Percentiles rank a stretch among this genome's conserved stretches.
phyloP scores from a whole-genome alignment of 192 early-diverging fungal genomes.

The Backusella liffmaniae region DNA sequence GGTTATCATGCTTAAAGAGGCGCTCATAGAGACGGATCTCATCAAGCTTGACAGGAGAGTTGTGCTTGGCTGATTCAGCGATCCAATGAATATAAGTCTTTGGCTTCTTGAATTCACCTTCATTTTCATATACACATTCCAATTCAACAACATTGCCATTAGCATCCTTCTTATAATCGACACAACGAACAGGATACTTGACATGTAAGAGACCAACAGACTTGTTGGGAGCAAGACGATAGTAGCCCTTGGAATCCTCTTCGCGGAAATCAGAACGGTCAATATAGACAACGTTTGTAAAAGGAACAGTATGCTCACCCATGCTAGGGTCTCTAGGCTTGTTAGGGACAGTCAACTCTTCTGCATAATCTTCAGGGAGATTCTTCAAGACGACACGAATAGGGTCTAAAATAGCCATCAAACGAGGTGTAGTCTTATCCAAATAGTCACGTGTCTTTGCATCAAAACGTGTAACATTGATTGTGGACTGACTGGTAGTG shows the following conservation, averaged over 20 bases:
- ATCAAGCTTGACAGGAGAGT: slow-evolving; percentile 78
- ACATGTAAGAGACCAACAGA: slow-evolving; percentile 92
- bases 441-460: slow-evolving; percentile 94
- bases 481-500: slow-evolving; percentile 74
- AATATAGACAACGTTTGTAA: slow-evolving; percentile 93
- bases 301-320: slow-evolving; percentile 86
- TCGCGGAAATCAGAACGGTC: slow-evolving; percentile 95
- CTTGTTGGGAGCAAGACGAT: slow-evolving; percentile 90
- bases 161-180: slow-evolving; percentile 70
- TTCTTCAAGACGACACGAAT: slow-evolving; percentile 89
- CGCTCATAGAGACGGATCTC: slow-evolving; percentile 85
- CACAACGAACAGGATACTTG: slow-evolving; percentile 85
- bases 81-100: slow-evolving; percentile 99
- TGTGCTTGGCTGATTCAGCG: slow-evolving; percentile 77
- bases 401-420: slow-evolving; percentile 91
- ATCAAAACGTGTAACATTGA: slow-evolving; percentile 87
- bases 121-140: slow-evolving; percentile 78
- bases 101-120: slow-evolving; percentile 67
- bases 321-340: slow-evolving; percentile 86
- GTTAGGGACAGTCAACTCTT: slow-evolving; percentile 82
- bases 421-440: slow-evolving; percentile 87
- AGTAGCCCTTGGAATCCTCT: slow-evolving; percentile 91
- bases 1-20: slow-evolving; percentile 91
- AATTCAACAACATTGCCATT: slow-evolving; percentile 84
- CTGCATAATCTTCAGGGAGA: slow-evolving; percentile 77